Evolutionary conservation across 1,139 yeast genomes (phyloP).

Genomic region (Meyerozyma carpophila): DNA sequence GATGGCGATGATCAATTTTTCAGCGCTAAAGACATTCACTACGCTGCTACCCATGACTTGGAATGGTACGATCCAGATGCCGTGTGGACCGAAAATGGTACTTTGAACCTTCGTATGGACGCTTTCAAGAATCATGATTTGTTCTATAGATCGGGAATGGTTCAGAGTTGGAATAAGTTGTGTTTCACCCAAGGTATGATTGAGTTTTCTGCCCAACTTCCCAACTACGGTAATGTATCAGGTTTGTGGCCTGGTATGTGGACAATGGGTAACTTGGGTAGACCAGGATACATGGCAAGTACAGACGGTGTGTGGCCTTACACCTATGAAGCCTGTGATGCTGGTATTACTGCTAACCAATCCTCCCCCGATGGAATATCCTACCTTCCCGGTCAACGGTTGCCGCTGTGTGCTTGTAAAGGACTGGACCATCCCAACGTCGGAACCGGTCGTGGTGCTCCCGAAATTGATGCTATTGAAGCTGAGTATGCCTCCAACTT

Average conservation of each 20-base stretch:
- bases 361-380: conserved; percentile 28
- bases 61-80: conserved; percentile 32
- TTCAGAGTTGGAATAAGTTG: conserved; percentile 24
- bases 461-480: conserved; percentile 26
- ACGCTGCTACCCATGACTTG: conserved; percentile 25
- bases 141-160: conserved; percentile 27
- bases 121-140: conserved; percentile 23
- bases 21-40: conserved; percentile 22
- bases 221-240: conserved; percentile 22
- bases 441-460: conserved; percentile 26
- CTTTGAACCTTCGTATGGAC: conserved; percentile 20
- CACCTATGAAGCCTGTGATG: conserved; percentile 25
- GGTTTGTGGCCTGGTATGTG: conserved; percentile 30
- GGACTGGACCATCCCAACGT: conserved; percentile 24
- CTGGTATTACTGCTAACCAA: conserved; percentile 28
- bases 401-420: conserved; percentile 20
- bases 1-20: conserved; percentile 29
- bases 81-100: conserved; percentile 23
- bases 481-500: conserved; percentile 16
- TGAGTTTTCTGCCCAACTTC: conserved; percentile 19
- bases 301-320: conserved; percentile 30
- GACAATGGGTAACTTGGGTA: conserved; percentile 27
- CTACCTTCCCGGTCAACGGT: conserved; percentile 24
- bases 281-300: conserved; percentile 24
- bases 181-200: conserved; percentile 25